Conservation (phyloP, 371 early-diverging fungal species). For the Choanephora cucurbitarum region DNA sequence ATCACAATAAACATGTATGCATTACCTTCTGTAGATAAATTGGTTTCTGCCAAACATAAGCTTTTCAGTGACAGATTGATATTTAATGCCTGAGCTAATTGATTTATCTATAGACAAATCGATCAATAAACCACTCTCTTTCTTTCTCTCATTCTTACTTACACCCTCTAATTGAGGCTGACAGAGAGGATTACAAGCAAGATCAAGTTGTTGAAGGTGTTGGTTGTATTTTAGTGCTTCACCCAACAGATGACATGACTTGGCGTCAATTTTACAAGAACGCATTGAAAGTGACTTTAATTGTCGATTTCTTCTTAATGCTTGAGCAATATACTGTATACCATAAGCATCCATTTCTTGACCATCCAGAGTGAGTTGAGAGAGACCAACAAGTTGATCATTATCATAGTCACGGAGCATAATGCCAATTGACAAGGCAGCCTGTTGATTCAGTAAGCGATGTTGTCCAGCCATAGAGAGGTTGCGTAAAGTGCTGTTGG, state of each 20-base stretch:
- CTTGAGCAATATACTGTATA: constrained; percentile 65
- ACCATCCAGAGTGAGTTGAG: constrained; percentile 33
- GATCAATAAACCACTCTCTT: no score
- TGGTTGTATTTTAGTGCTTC: constrained; percentile 66
- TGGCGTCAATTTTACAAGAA: constrained; percentile 62
- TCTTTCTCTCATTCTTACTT: constrained; percentile 23
- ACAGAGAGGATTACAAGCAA: constrained; percentile 47
- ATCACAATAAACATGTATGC: no score
- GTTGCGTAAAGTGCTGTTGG: constrained; percentile 36
- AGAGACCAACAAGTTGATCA: constrained; percentile 36
- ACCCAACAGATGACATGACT: constrained; percentile 54
- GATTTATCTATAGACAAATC: constrained; percentile 37
- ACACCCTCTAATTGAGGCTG: constrained; percentile 50
- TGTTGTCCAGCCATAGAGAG: constrained; percentile 35
- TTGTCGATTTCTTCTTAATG: constrained; percentile 58
- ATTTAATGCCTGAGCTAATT: constrained; percentile 63
- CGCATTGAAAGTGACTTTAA: constrained; percentile 49
- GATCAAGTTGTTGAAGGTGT: constrained; percentile 38
- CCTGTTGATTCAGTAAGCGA: constrained; percentile 45
- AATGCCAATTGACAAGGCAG: constrained; percentile 64
- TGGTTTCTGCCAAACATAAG: constrained; percentile 65
- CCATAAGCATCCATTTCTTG: constrained; percentile 66
- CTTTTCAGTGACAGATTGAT: constrained; percentile 64
- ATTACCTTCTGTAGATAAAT: constrained; percentile 65
- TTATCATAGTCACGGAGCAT: constrained; percentile 67